Percentiles rank a stretch among this genome's conserved stretches.
Evolutionary conservation across 768 basidiomycete species (phyloP).

Genomic region (Boletus pseudo-olivaceus): DNA sequence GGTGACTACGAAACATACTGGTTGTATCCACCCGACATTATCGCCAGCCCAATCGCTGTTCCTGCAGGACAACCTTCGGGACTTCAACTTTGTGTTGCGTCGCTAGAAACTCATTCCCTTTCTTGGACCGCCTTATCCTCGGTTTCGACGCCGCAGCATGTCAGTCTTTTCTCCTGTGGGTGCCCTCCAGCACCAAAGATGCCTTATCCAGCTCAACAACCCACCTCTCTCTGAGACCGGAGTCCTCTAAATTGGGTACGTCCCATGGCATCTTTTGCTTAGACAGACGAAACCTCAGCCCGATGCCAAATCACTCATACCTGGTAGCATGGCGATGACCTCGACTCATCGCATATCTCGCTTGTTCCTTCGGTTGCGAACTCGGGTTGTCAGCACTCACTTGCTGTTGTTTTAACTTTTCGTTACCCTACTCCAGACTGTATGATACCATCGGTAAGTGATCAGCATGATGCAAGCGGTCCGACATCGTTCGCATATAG

Average conservation of each 20-base stretch:
- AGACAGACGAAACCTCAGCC: background rate
- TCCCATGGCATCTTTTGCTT: background rate
- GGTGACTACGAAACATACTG: background rate
- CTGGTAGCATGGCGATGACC: background rate
- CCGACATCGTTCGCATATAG: background rate
- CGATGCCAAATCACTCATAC: background rate
- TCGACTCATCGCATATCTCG: conserved; percentile 8
- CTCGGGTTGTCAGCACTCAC: background rate
- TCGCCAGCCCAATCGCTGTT: background rate
- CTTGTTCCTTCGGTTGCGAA: background rate
- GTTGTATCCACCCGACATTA: background rate
- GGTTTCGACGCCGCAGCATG: background rate
- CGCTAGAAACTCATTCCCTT: conserved; percentile 10
- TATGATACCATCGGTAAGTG: background rate
- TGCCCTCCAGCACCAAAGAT: background rate
- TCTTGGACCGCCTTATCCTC: conserved; percentile 13
- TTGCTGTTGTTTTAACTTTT: background rate
- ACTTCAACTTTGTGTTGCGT: conserved; percentile 21
- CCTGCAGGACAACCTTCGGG: conserved; percentile 15
- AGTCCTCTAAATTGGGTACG: background rate
- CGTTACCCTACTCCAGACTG: background rate
- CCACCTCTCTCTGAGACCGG: background rate
- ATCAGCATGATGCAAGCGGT: background rate
- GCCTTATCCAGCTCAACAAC: conserved; percentile 10
- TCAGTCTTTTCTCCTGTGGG: background rate